These are phyloP conservation scores for Dioscorea alata DNA, from an alignment of 106 monocot species.

Conservation along the genomic window DNA sequence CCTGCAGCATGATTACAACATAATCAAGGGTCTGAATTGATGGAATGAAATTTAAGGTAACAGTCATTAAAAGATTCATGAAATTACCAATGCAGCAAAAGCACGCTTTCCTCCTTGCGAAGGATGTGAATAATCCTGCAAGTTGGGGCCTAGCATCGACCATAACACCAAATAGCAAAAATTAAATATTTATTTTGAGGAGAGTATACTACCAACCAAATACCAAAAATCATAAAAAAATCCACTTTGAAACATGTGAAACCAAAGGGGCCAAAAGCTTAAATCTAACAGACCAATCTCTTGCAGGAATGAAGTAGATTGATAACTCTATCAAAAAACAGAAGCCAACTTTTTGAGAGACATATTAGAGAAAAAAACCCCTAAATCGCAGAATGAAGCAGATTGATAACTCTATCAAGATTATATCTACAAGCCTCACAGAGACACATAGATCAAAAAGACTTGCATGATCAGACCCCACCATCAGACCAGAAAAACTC, in stretches of 20 bases:
- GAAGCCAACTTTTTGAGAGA: background rate
- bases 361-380: background rate
- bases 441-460: no score
- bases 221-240: background rate
- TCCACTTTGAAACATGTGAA: background rate
- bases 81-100: slow-evolving; percentile 30
- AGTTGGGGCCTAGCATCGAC: slow-evolving; percentile 12
- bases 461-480: no score
- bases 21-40: background rate
- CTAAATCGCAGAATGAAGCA: background rate
- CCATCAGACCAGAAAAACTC: no score
- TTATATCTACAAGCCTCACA: no score
- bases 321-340: background rate
- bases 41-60: background rate
- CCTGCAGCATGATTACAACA: slow-evolving; percentile 14
- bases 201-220: background rate
- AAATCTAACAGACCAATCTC: background rate
- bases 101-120: slow-evolving; percentile 27
- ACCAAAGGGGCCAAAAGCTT: background rate
- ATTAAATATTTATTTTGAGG: background rate
- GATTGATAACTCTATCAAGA: no score
- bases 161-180: background rate
- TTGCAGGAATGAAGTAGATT: background rate
- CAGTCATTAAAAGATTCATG: background rate
- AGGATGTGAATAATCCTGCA: slow-evolving; percentile 19